Evolutionary conservation across 2,329 filamentous ascomycete species (phyloP), one percentile per base, ranked within the genome.

Genomic region (Acrocalymma vagum): DNA sequence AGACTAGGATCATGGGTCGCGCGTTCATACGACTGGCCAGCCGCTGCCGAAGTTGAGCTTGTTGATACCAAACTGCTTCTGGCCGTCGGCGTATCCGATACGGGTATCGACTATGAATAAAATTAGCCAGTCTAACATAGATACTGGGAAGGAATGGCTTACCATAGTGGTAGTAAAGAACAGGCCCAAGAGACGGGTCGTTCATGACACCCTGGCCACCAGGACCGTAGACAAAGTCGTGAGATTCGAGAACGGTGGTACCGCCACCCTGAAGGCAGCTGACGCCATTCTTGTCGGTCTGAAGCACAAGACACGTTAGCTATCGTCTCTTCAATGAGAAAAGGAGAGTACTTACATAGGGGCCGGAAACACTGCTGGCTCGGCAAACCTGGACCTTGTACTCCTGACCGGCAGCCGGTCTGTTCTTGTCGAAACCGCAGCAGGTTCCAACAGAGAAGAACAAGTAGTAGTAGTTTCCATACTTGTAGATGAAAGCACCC

Each of bases 311-410:
- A n/a, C 13, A 13, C n/a, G 30, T 40, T 15, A 42, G 38, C 18
- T 13, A n/a, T n/a, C n/a, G n/a, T 27, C 25, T 15, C 3, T 6
- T 39, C 35, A 38, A 27, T 11, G 9, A 9, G 5, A 15, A 21
- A 14, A 3, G 6, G 6, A 35, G 9, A 14, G n/a, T 5, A 42
- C 31, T 45, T 26, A 66, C 80, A 55, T 83, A 88, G 1, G 71
- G 71, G 0, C 81, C 74, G 1, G 72, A 80, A 4, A 77, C 73
- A 6, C 67, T 73, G 1, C 64, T 72, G 4, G 78, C 81, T n/a
- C 83, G 71, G 69, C 85, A 87, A 17, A 85, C 82, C 56, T 78
- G 79, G 60, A 87, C 83, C 60, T 79, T 80, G 64, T 88, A 88
- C 65, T 87, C 85, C n/a, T 71, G 69, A 4, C 84, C 84, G 0